Evolutionary conservation across 345 rosid genomes (phyloP), one percentile per base, ranked within the genome.

Genomic region (Xanthoceras sorbifolium): DNA sequence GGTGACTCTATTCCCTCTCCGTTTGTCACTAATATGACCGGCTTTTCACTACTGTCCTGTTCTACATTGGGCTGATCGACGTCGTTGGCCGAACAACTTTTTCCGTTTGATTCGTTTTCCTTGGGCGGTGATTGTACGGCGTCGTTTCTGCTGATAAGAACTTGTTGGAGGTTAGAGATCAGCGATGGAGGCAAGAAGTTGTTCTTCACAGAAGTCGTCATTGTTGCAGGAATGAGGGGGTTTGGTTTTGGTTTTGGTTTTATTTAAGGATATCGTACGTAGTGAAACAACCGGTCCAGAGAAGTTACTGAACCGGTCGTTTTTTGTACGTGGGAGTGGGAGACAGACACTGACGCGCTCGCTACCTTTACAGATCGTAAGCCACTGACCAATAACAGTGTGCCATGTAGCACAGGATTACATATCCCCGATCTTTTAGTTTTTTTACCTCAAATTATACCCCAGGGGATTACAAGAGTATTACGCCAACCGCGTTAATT

Each of bases 1-100:
- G 83, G 76, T 64, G 83, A 85, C 31, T 83, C 86, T 6, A 82
- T 80, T 71, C 86, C 86, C 48, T 85, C 86, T 10, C 82, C 86
- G 69, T 80, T 83, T 26, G 86, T 85, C 48, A 83, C 64, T 40
- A 81, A 28, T 26, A 80, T 54, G 31, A 73, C 44, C 5, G 80
- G 84, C 48, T 76, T 85, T n/a, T 64, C 65, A 62, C 22, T 22
- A 62, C 22, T 22, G 50, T 70, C 64, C 15, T 42, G 3, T 12
- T 70, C 79, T n/a, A 7, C 61, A 57, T 72, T 71, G 0, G 64
- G 44, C 26, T 78, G 42, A 28, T 18, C 64, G 29, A 1, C n/a
- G 9, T 11, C 54, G 6, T 10, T 5, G 22, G 0, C 17, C 36
- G 65, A 50, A 20, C 2, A 54, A 18, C 11, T 7, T 2, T 32